phyloP scores from a whole-genome alignment of 441 rosid genomes.

The Gossypium laxum region DNA sequence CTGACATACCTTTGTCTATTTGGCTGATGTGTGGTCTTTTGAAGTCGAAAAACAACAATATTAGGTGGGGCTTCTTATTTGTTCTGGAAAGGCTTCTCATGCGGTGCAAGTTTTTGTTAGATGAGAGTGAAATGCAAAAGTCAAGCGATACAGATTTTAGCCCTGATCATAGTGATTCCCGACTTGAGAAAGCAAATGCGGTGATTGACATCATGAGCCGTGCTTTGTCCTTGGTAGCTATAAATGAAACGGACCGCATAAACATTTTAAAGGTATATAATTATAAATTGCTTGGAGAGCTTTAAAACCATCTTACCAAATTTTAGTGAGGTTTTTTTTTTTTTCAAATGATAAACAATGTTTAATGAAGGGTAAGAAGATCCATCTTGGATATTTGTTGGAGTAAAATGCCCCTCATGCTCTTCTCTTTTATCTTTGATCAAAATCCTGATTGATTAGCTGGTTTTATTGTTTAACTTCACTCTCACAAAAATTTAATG shows the following conservation, averaged over 20 bases:
- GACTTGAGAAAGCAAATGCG: conserved; percentile 89
- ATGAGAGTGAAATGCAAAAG: conserved; percentile 68
- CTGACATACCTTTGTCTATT: conserved; percentile 74
- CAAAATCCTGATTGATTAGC: neutral
- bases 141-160: conserved; percentile 32
- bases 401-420: neutral
- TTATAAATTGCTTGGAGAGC: conserved; percentile 10
- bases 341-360: neutral
- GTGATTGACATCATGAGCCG: conserved; percentile 93
- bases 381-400: neutral
- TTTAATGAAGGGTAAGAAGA: neutral
- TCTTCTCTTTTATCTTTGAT: neutral
- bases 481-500: neutral
- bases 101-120: conserved; percentile 84
- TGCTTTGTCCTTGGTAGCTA: conserved; percentile 76
- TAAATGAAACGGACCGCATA: conserved; percentile 80
- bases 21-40: conserved; percentile 86
- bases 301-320: neutral
- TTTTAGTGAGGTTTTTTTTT: neutral
- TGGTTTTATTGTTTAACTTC: neutral
- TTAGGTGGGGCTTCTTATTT: conserved; percentile 84
- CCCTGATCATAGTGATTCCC: conserved; percentile 36
- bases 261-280: conserved; percentile 79
- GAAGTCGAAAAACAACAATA: conserved; percentile 63
- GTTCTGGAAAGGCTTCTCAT: conserved; percentile 91